Conservation (phyloP, 2,329 filamentous ascomycete genomes). For the Monilinia aucupariae region DNA sequence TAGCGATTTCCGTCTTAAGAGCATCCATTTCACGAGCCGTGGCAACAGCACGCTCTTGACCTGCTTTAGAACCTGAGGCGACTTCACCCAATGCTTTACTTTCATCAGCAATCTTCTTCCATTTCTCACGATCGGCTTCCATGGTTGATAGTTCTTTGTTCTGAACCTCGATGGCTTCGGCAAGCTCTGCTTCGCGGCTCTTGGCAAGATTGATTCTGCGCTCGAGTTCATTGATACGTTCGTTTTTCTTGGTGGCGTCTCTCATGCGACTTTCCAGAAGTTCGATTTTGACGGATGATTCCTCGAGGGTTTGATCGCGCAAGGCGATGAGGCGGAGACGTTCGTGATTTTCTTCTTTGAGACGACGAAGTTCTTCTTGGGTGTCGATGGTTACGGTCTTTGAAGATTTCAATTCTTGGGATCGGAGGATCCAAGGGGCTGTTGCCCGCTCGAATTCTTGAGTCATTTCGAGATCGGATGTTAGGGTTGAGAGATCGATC, state of each 20-base stretch:
- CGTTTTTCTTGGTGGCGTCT: conserved; percentile 73
- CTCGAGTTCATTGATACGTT: conserved; percentile 62
- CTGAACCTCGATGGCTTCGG: conserved; percentile 61
- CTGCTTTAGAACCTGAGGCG: conserved; percentile 47
- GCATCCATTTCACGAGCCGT: conserved; percentile 68
- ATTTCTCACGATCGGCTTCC: conserved; percentile 62
- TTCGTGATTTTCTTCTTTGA: conserved; percentile 76
- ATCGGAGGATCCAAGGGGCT: conserved; percentile 78
- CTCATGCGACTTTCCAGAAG: conserved; percentile 83
- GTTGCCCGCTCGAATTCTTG: conserved; percentile 71
- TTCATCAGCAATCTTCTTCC: conserved; percentile 65
- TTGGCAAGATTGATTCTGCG: conserved; percentile 50
- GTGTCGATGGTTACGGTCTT: conserved; percentile 76
- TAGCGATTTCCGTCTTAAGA: conserved; percentile 62
- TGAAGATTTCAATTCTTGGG: conserved; percentile 74
- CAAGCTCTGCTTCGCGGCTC: conserved; percentile 47
- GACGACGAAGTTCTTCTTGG: conserved; percentile 74
- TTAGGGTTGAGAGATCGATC: conserved; percentile 64
- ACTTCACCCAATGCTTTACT: conserved; percentile 48
- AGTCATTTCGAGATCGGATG: conserved; percentile 64
- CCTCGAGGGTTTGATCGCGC: conserved; percentile 78
- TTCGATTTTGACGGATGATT: conserved; percentile 86
- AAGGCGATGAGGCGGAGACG: conserved; percentile 65
- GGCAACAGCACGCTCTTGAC: conserved; percentile 62
- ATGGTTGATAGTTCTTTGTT: conserved; percentile 60